Percentiles rank a stretch among this genome's conserved stretches.
Evolutionary conservation across 805 yeast species (phyloP).

Genomic region (Yarrowia bubula): DNA sequence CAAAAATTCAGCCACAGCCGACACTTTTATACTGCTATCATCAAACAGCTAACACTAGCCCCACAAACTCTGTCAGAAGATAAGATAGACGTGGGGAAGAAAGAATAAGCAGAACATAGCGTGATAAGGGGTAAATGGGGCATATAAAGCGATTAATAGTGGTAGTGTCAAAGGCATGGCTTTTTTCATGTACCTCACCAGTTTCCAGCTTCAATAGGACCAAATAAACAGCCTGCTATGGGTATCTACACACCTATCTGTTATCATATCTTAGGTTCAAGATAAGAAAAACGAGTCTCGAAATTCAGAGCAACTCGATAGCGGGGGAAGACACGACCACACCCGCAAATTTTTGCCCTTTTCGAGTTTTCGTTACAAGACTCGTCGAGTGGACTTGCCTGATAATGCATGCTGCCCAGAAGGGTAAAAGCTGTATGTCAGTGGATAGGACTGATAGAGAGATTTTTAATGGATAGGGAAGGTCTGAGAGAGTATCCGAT

Average conservation of each 20-base stretch:
- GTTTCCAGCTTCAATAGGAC: too few relatives aligned
- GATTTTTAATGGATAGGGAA: not conserved
- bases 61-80: constrained; percentile 11
- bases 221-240: too few relatives aligned
- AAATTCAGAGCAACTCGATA: constrained; percentile 19
- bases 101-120: not conserved
- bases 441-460: not conserved
- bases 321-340: constrained; percentile 1
- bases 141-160: too few relatives aligned
- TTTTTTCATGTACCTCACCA: too few relatives aligned
- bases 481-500: not conserved
- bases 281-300: not conserved
- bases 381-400: not conserved
- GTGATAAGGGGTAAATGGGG: not conserved
- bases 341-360: constrained; percentile 4
- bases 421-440: not conserved
- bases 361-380: not conserved
- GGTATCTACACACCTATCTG: not conserved
- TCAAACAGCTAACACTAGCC: not conserved
- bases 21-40: not conserved
- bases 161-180: too few relatives aligned
- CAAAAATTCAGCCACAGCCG: not conserved
- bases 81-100: constrained; percentile 14
- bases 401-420: not conserved
- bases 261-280: constrained; percentile 6